Evolutionary conservation across 2,329 filamentous ascomycete genomes (phyloP).

Genomic region (Alternaria arbusti): DNA sequence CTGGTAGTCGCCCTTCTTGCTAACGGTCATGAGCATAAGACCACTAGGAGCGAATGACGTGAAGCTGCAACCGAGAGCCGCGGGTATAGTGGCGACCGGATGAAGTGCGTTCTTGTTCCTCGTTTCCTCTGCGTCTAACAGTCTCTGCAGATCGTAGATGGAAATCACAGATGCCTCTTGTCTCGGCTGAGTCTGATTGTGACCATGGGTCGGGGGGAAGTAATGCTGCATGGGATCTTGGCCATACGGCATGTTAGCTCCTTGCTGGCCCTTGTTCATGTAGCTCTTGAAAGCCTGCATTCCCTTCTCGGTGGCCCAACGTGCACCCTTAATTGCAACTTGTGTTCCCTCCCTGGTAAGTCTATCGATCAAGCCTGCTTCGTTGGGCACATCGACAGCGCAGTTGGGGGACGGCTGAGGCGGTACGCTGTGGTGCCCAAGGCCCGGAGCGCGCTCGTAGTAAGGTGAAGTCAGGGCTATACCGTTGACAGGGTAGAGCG

Average conservation of each 20-base stretch:
- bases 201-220: slow-evolving; percentile 79
- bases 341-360: slow-evolving; percentile 81
- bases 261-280: slow-evolving; percentile 63
- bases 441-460: slow-evolving; percentile 62
- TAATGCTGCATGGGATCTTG: slow-evolving; percentile 56
- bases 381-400: slow-evolving; percentile 73
- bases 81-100: slow-evolving; percentile 73
- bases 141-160: slow-evolving; percentile 71
- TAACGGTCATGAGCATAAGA: slow-evolving; percentile 76
- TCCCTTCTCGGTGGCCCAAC: slow-evolving; percentile 79
- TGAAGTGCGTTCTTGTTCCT: slow-evolving; percentile 59
- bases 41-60: slow-evolving; percentile 79
- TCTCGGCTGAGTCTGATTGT: slow-evolving; percentile 59
- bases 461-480: slow-evolving; percentile 60
- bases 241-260: slow-evolving; percentile 27
- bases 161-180: slow-evolving; percentile 76
- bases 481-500: slow-evolving; percentile 72
- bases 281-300: slow-evolving; percentile 81
- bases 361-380: slow-evolving; percentile 75
- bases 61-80: slow-evolving; percentile 79
- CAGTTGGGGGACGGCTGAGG: slow-evolving; percentile 71
- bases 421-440: slow-evolving; percentile 69
- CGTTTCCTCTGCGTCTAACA: slow-evolving; percentile 58
- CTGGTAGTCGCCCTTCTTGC: slow-evolving; percentile 82
- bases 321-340: slow-evolving; percentile 75